A percentile compares a stretch with the other conserved stretches of the same genome.
Evolutionary conservation across 1,284 basidiomycete species (phyloP).

Genomic region (Cryptococcus depauperatus): DNA sequence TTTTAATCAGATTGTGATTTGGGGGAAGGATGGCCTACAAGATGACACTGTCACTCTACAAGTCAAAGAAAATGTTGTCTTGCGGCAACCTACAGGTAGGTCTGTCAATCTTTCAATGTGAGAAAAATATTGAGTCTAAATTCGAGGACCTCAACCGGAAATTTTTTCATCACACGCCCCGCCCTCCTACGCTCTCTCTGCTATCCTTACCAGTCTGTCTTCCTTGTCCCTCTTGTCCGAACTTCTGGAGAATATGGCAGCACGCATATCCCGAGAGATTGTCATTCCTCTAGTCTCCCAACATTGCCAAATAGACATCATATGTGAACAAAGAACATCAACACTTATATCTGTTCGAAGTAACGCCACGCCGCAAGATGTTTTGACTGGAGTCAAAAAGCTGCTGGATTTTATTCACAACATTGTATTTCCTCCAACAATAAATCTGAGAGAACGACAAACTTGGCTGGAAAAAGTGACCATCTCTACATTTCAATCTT

Average conservation of each 20-base stretch:
- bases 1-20: slow-evolving; percentile 14
- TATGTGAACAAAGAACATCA: slow-evolving; percentile 3
- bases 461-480: slow-evolving; percentile 13
- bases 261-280: slow-evolving; percentile 17
- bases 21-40: slow-evolving; percentile 1
- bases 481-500: slow-evolving; percentile 23
- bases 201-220: slow-evolving; percentile 14
- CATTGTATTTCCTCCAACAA: slow-evolving; percentile 8
- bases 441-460: slow-evolving; percentile 5
- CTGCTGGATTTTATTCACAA: slow-evolving; percentile 16
- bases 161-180: too few species aligned
- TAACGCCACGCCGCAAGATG: slow-evolving; percentile 1
- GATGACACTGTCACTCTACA: too few species aligned
- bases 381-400: slow-evolving; percentile 14
- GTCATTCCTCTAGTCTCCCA: slow-evolving; percentile 13
- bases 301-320: neutral
- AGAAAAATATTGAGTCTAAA: too few species aligned
- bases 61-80: slow-evolving; percentile 11
- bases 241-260: slow-evolving; percentile 14
- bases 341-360: slow-evolving; percentile 6
- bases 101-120: too few species aligned
- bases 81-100: slow-evolving; percentile 5
- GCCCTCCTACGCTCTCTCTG: neutral
- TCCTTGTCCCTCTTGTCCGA: slow-evolving; percentile 9
- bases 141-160: too few species aligned